Percentiles rank a stretch among this genome's conserved stretches.
phyloP scores from a whole-genome alignment of 2,329 filamentous ascomycete species.

The Penicillium griseofulvum region DNA sequence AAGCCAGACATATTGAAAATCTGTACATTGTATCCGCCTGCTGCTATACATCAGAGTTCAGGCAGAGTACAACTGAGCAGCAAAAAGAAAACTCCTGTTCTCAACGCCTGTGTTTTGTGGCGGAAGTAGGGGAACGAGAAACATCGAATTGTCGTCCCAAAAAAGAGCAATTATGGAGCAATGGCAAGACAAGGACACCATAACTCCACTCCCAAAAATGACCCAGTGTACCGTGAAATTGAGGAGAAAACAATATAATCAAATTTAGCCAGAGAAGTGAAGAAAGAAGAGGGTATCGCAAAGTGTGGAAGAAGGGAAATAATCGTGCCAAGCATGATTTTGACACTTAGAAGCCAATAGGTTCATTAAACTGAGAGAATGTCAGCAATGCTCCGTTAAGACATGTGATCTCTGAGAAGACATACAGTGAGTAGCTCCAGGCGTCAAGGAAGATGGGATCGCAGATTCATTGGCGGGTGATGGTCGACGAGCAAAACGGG shows the following conservation, averaged over 20 bases:
- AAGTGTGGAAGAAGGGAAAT: constrained; percentile 3
- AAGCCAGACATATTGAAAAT: not conserved
- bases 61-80: constrained; percentile 8
- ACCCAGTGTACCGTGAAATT: constrained; percentile 9
- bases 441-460: constrained; percentile 39
- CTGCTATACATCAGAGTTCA: constrained; percentile 18
- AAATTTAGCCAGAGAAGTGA: constrained; percentile 10
- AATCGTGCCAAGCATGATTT: constrained; percentile 7
- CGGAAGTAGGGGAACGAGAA: not conserved
- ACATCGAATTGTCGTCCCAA: too few species aligned
- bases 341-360: not conserved
- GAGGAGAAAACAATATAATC: constrained; percentile 11
- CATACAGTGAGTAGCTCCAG: constrained; percentile 38
- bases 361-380: constrained; percentile 73
- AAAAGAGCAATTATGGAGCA: not conserved
- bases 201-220: constrained; percentile 18
- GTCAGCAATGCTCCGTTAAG: constrained; percentile 65
- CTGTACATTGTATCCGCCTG: constrained; percentile 16
- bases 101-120: not conserved
- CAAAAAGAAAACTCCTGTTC: not conserved
- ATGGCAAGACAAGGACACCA: constrained; percentile 1
- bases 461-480: constrained; percentile 27
- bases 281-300: constrained; percentile 22
- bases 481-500: constrained; percentile 64
- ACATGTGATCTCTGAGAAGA: constrained; percentile 47